Evolutionary conservation across 2,329 filamentous ascomycete species (phyloP).

Genomic region (Venturia nashicola): DNA sequence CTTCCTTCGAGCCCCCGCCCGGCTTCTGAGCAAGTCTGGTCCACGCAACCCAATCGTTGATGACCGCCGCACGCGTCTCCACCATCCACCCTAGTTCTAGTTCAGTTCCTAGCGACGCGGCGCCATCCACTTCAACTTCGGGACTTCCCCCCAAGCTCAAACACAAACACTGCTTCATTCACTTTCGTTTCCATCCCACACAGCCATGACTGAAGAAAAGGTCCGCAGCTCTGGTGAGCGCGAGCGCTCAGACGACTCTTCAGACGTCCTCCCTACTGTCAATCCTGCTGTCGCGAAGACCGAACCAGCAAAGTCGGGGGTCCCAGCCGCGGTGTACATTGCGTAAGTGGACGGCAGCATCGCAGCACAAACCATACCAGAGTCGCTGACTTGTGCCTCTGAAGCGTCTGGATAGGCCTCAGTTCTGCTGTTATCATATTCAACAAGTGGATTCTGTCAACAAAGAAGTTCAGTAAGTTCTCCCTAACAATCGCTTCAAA

Average conservation of each 20-base stretch:
- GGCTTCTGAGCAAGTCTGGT: neutral
- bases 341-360: slow-evolving; percentile 30
- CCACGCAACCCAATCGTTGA: neutral
- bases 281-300: slow-evolving; percentile 65
- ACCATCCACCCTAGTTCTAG: neutral
- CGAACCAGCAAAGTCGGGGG: slow-evolving; percentile 53
- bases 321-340: slow-evolving; percentile 72
- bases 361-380: neutral
- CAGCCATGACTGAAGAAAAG: slow-evolving; percentile 61
- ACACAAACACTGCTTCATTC: neutral
- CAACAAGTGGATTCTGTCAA: slow-evolving; percentile 97
- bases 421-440: slow-evolving; percentile 94
- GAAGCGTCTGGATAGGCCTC: slow-evolving; percentile 78
- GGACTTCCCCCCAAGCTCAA: neutral
- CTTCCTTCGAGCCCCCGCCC: neutral
- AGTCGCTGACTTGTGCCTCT: slow-evolving; percentile 11
- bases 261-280: slow-evolving; percentile 62
- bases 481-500: neutral
- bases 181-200: neutral
- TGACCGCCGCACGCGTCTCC: neutral
- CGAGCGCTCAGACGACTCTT: slow-evolving; percentile 41
- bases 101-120: neutral
- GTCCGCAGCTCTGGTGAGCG: slow-evolving; percentile 70
- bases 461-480: slow-evolving; percentile 64
- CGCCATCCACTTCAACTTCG: neutral